These are phyloP conservation scores for Saccharum hybrid DNA, from an alignment of 202 grass and related monocot genomes.

Conservation along the genomic window DNA sequence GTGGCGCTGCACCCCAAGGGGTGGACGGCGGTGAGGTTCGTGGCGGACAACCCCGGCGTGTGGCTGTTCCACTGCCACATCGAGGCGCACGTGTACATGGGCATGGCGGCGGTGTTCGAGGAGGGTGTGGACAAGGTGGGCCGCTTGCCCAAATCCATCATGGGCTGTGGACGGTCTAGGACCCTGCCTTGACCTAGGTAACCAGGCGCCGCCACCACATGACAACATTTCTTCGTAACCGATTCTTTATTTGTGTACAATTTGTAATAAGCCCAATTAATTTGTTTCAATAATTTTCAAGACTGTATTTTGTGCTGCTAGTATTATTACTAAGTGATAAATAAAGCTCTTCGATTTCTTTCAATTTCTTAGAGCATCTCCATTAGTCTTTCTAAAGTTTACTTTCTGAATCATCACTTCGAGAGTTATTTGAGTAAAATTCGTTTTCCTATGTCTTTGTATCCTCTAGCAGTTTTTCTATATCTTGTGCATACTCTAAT, in stretches of 20 bases:
- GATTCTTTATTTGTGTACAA: background rate
- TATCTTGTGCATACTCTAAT: too few relatives aligned
- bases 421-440: too few relatives aligned
- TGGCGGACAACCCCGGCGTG: constrained; percentile 52
- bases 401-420: too few relatives aligned
- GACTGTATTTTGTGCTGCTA: background rate
- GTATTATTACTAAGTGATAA: background rate
- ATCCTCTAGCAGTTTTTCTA: too few relatives aligned
- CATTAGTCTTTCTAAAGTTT: too few relatives aligned
- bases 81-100: constrained; percentile 62
- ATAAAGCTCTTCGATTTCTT: too few relatives aligned
- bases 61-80: constrained; percentile 69
- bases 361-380: too few relatives aligned
- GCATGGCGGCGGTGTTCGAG: constrained; percentile 56
- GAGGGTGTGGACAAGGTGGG: constrained; percentile 47
- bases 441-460: too few relatives aligned
- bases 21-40: constrained; percentile 62
- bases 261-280: background rate
- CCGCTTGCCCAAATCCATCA: constrained; percentile 43
- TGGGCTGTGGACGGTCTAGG: constrained; percentile 50
- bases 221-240: background rate
- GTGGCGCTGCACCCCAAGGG: constrained; percentile 49
- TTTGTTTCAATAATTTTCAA: background rate
- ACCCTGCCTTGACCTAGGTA: background rate
- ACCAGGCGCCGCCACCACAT: background rate